Evolutionary conservation across 495 filamentous ascomycete species (phyloP), one percentile per base, ranked within the genome.

Genomic region (Daldinia grandis): DNA sequence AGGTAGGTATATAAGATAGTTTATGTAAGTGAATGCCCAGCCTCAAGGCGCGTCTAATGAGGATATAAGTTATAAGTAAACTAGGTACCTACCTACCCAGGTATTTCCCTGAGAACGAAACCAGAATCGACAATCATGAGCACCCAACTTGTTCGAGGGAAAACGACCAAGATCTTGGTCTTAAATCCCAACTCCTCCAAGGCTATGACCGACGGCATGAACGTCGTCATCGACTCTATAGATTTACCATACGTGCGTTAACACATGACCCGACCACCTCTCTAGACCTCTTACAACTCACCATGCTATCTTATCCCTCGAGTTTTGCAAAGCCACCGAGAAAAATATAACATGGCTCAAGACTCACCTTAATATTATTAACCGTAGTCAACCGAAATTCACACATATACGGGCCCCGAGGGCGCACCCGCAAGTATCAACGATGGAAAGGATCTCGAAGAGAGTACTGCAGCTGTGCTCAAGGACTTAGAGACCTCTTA

Each of bases 151-250:
- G 68, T 78, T 27, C 54, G 76, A 30, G 76, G 78, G 30, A 74
- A 58, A 49, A 73, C 67, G 64, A 72, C 62, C 58, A 81, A 78
- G 49, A 92, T 97, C 72, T 81, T 97, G 71, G 85, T 97, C 69
- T 88, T 98, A 78, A 98, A 98, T 74, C 95, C 95, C 33, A 98
- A 98, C 80, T 95, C 93, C 25, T 94, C 90, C 2, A 73, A 80
- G 40, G 83, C 87, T 53, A 98, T 98, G 94, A 98, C 94, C 0
- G 83, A 89, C 9, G 88, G 87, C 4, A 80, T 98, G 58, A 85
- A 85, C 54, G 86, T 89, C 0, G 84, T 93, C 2, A 81, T 95
- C 63, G 78, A 85, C 25, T 63, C 74, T n/a, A 77, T 90, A 54
- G 76, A 82, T 8, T 78, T 84, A 30, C 71, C 80, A 62, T 77